Percentiles rank a stretch among this genome's conserved stretches.
Conservation (phyloP, 306 rosid genomes). For the Abrus pulchellus region DNA sequence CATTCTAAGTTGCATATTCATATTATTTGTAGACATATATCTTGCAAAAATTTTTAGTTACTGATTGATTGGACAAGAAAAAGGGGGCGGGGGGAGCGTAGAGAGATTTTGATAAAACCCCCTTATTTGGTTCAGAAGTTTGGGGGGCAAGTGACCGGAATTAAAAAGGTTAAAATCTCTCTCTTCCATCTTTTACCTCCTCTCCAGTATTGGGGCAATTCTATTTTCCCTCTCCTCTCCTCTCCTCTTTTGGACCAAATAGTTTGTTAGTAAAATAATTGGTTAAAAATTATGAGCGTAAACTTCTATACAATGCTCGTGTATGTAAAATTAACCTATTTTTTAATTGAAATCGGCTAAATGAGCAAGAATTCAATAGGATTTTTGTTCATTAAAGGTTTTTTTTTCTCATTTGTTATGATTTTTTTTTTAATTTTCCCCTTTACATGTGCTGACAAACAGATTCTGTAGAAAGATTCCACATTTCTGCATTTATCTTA, state of each 20-base stretch:
- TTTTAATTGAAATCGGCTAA: neutral
- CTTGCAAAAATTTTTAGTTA: neutral
- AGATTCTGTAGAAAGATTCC: conserved; percentile 98
- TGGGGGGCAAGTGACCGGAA: neutral
- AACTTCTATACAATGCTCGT: neutral
- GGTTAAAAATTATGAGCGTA: neutral
- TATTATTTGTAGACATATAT: neutral
- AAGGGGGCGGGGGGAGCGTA: neutral
- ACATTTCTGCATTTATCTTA: conserved; percentile 84
- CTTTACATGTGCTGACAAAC: conserved; percentile 48
- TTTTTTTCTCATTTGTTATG: neutral
- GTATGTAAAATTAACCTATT: conserved; percentile 7
- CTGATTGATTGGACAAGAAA: neutral
- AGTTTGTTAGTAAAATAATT: neutral
- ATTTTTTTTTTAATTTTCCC: neutral
- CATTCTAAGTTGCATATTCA: neutral
- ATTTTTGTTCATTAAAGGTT: neutral
- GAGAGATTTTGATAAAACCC: neutral
- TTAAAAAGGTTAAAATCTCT: neutral
- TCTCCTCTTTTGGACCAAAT: neutral
- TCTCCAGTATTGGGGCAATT: neutral
- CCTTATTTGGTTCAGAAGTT: neutral
- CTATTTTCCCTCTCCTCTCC: neutral
- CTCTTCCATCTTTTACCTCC: neutral
- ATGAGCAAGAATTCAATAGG: conserved; percentile 12